These are phyloP conservation scores for Eutreptiella sp. DNA, from an alignment of 208 protist species.

Conservation along the genomic window DNA sequence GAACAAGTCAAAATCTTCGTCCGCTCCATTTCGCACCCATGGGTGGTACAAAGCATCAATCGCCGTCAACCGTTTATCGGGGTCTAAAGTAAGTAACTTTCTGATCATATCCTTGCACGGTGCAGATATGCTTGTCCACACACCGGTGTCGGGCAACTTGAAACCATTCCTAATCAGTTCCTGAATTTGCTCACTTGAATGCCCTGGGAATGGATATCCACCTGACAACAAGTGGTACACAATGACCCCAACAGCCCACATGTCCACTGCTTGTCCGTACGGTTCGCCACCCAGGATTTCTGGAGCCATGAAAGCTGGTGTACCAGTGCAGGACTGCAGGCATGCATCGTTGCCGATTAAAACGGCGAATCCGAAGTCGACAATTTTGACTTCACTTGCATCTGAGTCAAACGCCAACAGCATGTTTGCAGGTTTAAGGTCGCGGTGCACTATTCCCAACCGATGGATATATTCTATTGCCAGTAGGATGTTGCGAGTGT, in stretches of 20 bases:
- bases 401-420: slow-evolving; percentile 57
- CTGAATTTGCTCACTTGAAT: slow-evolving; percentile 20
- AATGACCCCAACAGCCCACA: slow-evolving; percentile 81
- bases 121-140: not conserved
- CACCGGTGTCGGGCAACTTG: not conserved
- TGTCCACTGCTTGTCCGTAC: slow-evolving; percentile 78
- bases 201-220: slow-evolving; percentile 62
- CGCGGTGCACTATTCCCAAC: slow-evolving; percentile 76
- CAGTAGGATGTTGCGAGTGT: slow-evolving; percentile 65
- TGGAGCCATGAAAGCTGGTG: slow-evolving; percentile 74
- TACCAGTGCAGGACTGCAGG: slow-evolving; percentile 70
- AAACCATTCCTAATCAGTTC: slow-evolving; percentile 1
- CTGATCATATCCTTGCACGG: slow-evolving; percentile 14
- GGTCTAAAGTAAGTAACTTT: slow-evolving; percentile 9
- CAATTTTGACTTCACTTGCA: slow-evolving; percentile 62
- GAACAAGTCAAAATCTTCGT: not conserved
- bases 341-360: slow-evolving; percentile 52
- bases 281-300: slow-evolving; percentile 69
- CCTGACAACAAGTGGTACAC: slow-evolving; percentile 68
- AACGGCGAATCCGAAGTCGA: slow-evolving; percentile 79
- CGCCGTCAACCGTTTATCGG: not conserved
- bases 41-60: slow-evolving; percentile 14
- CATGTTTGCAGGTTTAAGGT: slow-evolving; percentile 82
- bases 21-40: not conserved
- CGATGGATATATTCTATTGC: slow-evolving; percentile 77